phyloP scores from a whole-genome alignment of 202 grass and related monocot genomes.

The Dendrocalamus latiflorus region DNA sequence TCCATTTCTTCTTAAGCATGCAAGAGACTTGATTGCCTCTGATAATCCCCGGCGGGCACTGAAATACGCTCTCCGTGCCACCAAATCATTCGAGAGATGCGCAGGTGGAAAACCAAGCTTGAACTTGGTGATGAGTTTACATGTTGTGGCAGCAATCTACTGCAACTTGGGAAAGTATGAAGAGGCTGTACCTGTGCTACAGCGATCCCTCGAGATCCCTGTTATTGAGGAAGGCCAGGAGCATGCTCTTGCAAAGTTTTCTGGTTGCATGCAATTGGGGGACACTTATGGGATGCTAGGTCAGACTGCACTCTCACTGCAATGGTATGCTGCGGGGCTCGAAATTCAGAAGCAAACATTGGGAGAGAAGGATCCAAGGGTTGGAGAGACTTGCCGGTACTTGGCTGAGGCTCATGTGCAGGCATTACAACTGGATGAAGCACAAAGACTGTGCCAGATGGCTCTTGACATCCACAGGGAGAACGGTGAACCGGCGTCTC shows the following conservation, averaged over 20 bases:
- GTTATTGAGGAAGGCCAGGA: conserved; percentile 81
- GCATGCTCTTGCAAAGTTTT: conserved; percentile 94
- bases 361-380: conserved; percentile 80
- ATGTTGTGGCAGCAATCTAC: conserved; percentile 91
- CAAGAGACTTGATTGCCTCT: conserved; percentile 81
- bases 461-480: conserved; percentile 89
- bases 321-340: conserved; percentile 79
- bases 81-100: conserved; percentile 89
- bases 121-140: conserved; percentile 92
- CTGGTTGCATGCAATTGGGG: conserved; percentile 94
- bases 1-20: conserved; percentile 96
- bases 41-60: conserved; percentile 80
- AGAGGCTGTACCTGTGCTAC: conserved; percentile 83
- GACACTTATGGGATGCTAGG: conserved; percentile 91
- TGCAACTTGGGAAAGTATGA: conserved; percentile 67
- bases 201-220: conserved; percentile 79
- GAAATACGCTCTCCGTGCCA: conserved; percentile 88
- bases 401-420: conserved; percentile 95
- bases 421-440: conserved; percentile 84
- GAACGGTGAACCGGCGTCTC: conserved; percentile 53
- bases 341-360: conserved; percentile 85
- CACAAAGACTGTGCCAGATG: conserved; percentile 70
- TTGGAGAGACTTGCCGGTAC: conserved; percentile 92
- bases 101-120: conserved; percentile 71
- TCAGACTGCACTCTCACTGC: conserved; percentile 70